Percentiles rank a stretch among this genome's conserved stretches.
These are phyloP conservation scores for Alternaria incomplexa DNA, from an alignment of 2,329 filamentous ascomycete species.

Conservation along the genomic window DNA sequence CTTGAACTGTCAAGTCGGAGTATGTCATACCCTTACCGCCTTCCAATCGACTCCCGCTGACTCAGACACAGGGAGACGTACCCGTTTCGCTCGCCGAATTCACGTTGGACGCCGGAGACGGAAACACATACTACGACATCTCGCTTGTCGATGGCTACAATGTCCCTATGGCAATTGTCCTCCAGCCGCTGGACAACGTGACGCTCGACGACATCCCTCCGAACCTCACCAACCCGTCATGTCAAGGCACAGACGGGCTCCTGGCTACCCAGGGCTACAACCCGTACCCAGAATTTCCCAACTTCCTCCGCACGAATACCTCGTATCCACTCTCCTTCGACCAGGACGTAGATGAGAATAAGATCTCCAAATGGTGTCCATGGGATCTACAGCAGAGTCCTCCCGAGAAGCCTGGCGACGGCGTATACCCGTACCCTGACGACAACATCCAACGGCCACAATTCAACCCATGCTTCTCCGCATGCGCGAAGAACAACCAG, in stretches of 20 bases:
- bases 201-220: conserved; percentile 69
- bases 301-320: conserved; percentile 66
- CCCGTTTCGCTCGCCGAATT: conserved; percentile 83
- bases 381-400: conserved; percentile 75
- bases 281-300: conserved; percentile 58
- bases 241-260: conserved; percentile 73
- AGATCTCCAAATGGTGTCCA: conserved; percentile 75
- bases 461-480: conserved; percentile 80
- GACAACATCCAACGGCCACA: conserved; percentile 71
- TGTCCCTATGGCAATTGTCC: conserved; percentile 67
- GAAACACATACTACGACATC: conserved; percentile 82
- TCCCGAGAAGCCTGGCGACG: conserved; percentile 73
- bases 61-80: conserved; percentile 64
- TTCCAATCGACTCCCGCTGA: conserved; percentile 9
- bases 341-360: conserved; percentile 60
- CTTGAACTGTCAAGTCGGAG: conserved; percentile 71
- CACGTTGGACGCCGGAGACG: conserved; percentile 70
- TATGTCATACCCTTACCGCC: conserved; percentile 50
- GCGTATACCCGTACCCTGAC: conserved; percentile 81
- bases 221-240: conserved; percentile 77
- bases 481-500: conserved; percentile 72
- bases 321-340: conserved; percentile 74
- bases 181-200: conserved; percentile 62
- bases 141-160: conserved; percentile 88
- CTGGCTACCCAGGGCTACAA: conserved; percentile 54